Percentiles rank a stretch among this genome's conserved stretches.
Evolutionary conservation across 371 early-diverging fungal genomes (phyloP).

Genomic region (Mortierella sp.): DNA sequence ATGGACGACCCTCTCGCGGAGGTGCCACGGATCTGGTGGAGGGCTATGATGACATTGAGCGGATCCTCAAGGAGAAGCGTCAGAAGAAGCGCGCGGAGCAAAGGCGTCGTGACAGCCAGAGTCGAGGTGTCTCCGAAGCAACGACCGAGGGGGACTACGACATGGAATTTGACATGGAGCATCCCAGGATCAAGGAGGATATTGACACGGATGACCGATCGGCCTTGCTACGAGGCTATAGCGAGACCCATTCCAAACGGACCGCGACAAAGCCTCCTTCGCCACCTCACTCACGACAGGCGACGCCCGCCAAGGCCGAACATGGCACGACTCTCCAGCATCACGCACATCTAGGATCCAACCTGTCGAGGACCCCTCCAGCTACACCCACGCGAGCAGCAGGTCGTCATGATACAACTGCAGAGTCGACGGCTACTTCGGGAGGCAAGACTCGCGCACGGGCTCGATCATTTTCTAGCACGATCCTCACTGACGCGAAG

Average conservation of each 20-base stretch:
- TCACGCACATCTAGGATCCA: background rate
- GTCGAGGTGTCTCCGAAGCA: slow-evolving; percentile 23
- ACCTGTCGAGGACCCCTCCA: slow-evolving; percentile 34
- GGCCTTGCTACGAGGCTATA: background rate
- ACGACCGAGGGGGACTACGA: slow-evolving; percentile 5
- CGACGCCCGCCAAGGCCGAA: slow-evolving; percentile 22
- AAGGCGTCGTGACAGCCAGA: slow-evolving; percentile 8
- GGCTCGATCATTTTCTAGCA: slow-evolving; percentile 21
- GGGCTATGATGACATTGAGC: slow-evolving; percentile 47
- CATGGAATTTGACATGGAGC: background rate
- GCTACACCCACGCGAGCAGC: slow-evolving; percentile 33
- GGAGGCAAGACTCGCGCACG: slow-evolving; percentile 24
- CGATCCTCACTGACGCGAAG: slow-evolving; percentile 11
- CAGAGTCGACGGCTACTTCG: background rate
- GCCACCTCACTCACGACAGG: slow-evolving; percentile 43
- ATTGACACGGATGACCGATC: background rate
- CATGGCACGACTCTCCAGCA: background rate
- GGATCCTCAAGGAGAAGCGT: slow-evolving; percentile 39
- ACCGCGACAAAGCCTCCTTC: slow-evolving; percentile 20
- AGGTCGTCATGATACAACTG: background rate
- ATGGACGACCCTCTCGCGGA: slow-evolving; percentile 7
- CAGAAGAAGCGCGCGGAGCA: slow-evolving; percentile 33
- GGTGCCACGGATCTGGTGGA: slow-evolving; percentile 11
- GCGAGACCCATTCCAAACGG: background rate
- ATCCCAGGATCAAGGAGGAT: slow-evolving; percentile 13